phyloP scores from a whole-genome alignment of 805 yeast species.

The Saturnispora dispora region DNA sequence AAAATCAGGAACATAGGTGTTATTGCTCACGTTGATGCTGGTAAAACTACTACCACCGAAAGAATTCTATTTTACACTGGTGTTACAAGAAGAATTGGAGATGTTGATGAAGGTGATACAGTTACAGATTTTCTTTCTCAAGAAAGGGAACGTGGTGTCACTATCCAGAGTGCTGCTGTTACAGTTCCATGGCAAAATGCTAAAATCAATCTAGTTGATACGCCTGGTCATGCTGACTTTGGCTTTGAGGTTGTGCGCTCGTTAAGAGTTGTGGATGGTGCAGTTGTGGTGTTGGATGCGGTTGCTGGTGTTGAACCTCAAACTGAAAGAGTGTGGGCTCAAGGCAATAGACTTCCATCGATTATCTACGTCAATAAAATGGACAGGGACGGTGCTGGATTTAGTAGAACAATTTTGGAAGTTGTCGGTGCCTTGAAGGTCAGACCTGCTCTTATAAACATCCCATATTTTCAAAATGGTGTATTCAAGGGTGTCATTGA shows the following conservation, averaged over 20 bases:
- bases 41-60: constrained; percentile 96
- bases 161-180: constrained; percentile 94
- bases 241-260: constrained; percentile 90
- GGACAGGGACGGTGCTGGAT: constrained; percentile 97
- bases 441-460: constrained; percentile 60
- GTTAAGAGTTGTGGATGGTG: constrained; percentile 86
- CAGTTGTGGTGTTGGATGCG: constrained; percentile 84
- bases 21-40: constrained; percentile 98
- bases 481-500: constrained; percentile 69
- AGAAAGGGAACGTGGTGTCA: constrained; percentile 88
- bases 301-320: constrained; percentile 99
- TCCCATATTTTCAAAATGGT: constrained; percentile 56
- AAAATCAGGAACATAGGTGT: constrained; percentile 82
- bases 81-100: constrained; percentile 67
- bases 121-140: constrained; percentile 88
- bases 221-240: constrained; percentile 98
- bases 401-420: constrained; percentile 80
- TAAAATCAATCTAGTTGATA: constrained; percentile 81
- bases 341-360: constrained; percentile 67
- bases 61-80: constrained; percentile 90
- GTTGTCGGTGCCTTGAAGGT: constrained; percentile 69
- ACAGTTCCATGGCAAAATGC: constrained; percentile 72
- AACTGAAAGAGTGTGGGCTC: constrained; percentile 94
- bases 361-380: constrained; percentile 83
- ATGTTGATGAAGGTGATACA: constrained; percentile 95